Evolutionary conservation across 306 rosid species (phyloP), one percentile per base, ranked within the genome.

Genomic region (Acmispon strigosus): DNA sequence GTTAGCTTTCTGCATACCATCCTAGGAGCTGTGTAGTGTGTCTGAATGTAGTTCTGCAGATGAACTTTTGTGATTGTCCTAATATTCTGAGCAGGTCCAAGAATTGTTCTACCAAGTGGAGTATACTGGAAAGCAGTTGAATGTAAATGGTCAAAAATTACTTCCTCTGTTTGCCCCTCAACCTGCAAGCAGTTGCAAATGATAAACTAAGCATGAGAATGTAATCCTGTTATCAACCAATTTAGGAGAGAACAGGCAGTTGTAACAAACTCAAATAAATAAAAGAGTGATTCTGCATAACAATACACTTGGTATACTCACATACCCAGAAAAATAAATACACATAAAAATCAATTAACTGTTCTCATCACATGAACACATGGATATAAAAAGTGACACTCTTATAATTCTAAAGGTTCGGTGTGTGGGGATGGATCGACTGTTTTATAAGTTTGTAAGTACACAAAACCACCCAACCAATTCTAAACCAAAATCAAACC

Each of bases 81-180:
- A 32, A 92, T 87, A 69, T 92, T 92, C 61, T 85, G 81, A 63
- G 95, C 88, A 58, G 98, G 96, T 64, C 98, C 98, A 41, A 92
- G 89, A 74, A 89, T 92, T 9, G 96, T 92, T 87, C 98, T 87
- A 48, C 96, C 98, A 51, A 92, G 84, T 61, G 98, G 95, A 73
- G 95, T 86, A 67, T 92, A 87, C 75, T 92, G 98, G 89, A 92
- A 92, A 29, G 98, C 98, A 78, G 95, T 89, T 64, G 98, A 96
- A 6, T 92, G 98, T 67, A 92, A 83, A 75, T 92, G 98, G 58
- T 89, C 96, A 55, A 89, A 92, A 45, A 92, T 84, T n/a, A 92
- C 98, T 85, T 89, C 96, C 71, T 89, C 98, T 2, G 94, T 88
- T 80, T 92, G 96, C 17, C 93, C 93, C 72, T 89, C 98, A 41